A percentile compares a stretch with the other conserved stretches of the same genome.
phyloP scores from a whole-genome alignment of 441 rosid species.

The Sinapis alba region DNA sequence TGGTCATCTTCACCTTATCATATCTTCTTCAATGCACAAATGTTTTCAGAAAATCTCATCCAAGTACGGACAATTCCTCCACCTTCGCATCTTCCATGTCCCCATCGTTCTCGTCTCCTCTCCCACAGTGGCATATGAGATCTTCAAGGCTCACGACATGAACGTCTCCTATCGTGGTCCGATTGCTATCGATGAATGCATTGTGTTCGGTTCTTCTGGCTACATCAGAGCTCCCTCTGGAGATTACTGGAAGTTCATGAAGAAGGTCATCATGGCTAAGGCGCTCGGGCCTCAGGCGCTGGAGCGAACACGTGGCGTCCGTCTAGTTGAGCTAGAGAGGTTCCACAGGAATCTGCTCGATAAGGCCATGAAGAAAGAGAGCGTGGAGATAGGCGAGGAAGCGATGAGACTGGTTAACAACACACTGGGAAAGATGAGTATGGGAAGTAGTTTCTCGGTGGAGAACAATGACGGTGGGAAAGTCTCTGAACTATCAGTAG shows the following conservation, averaged over 20 bases:
- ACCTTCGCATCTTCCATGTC: not conserved
- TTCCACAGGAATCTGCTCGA: not conserved
- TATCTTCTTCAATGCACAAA: not conserved
- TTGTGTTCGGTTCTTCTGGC: conserved; percentile 9
- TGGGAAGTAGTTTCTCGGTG: conserved; percentile 5
- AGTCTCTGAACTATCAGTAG: not conserved
- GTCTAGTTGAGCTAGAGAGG: not conserved
- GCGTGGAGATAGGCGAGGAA: conserved; percentile 4
- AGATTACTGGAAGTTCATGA: conserved; percentile 7
- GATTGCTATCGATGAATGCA: conserved; percentile 1
- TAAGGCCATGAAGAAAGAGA: conserved; percentile 1
- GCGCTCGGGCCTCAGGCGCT: conserved; percentile 1
- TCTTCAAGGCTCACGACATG: conserved; percentile 1
- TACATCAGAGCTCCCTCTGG: conserved; percentile 7
- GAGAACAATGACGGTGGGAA: not conserved
- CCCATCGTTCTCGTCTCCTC: conserved; percentile 15
- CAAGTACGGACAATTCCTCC: conserved; percentile 14
- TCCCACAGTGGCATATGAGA: conserved; percentile 5
- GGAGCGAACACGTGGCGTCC: conserved; percentile 1
- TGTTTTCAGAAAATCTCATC: conserved; percentile 16
- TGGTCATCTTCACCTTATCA: conserved; percentile 16
- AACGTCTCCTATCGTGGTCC: conserved; percentile 4
- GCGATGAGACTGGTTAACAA: not conserved
- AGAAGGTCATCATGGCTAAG: conserved; percentile 2
- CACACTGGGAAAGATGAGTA: conserved; percentile 6